These are phyloP conservation scores for Dactylellina parvicollis DNA, from an alignment of 2,329 filamentous ascomycete species.

Conservation along the genomic window DNA sequence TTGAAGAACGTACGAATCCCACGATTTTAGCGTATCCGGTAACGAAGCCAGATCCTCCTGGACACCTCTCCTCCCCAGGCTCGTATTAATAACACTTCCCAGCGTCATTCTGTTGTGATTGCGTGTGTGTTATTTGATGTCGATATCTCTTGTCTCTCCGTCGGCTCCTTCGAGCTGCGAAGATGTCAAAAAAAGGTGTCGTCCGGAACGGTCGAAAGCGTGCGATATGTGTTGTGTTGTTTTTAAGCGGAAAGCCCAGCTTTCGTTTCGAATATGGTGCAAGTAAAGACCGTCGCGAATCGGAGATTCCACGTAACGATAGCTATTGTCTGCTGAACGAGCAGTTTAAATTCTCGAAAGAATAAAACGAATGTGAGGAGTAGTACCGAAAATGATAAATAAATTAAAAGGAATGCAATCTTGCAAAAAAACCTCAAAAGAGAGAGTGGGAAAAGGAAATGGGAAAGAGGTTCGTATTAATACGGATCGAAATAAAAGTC, in stretches of 20 bases:
- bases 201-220: constrained; percentile 1
- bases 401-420: too few relatives aligned
- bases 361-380: constrained; percentile 37
- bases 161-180: too few relatives aligned
- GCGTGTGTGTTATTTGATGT: not conserved
- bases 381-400: constrained; percentile 1
- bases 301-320: constrained; percentile 10
- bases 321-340: not conserved
- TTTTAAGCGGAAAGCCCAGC: constrained; percentile 42
- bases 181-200: not conserved
- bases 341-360: constrained; percentile 8
- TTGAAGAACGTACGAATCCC: constrained; percentile 46
- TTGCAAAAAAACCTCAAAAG: constrained; percentile 16
- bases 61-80: constrained; percentile 61
- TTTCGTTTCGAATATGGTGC: constrained; percentile 7
- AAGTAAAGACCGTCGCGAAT: constrained; percentile 39
- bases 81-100: constrained; percentile 16
- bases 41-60: constrained; percentile 51
- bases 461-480: constrained; percentile 20
- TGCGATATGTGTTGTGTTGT: constrained; percentile 29
- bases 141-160: constrained; percentile 1
- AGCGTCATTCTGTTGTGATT: not conserved
- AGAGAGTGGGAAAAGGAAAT: constrained; percentile 3
- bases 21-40: constrained; percentile 37
- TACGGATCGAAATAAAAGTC: constrained; percentile 8